Conservation (phyloP, 257 asterid genomes). For the Anisodus tanguticus region DNA sequence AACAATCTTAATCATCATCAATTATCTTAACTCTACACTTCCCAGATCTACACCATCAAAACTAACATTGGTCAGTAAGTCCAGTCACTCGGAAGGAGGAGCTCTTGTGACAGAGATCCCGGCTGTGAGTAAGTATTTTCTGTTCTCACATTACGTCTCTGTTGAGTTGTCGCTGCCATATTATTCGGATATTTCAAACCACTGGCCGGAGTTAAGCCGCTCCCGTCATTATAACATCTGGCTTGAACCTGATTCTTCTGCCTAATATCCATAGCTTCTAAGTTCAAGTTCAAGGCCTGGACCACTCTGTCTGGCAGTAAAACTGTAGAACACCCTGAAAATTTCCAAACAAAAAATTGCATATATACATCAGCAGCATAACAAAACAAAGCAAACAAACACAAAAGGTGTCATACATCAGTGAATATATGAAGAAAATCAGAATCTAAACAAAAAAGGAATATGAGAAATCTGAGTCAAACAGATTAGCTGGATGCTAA, state of each 20-base stretch:
- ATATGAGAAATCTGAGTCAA: not conserved
- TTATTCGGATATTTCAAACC: slow-evolving; percentile 32
- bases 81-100: slow-evolving; percentile 80
- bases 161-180: slow-evolving; percentile 37
- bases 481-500: not conserved
- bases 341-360: not conserved
- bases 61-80: slow-evolving; percentile 48
- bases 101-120: slow-evolving; percentile 45
- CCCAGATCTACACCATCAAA: not conserved
- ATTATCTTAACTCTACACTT: not conserved
- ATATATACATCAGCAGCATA: not conserved
- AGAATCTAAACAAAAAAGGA: not conserved
- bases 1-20: not conserved
- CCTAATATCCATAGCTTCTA: slow-evolving; percentile 39
- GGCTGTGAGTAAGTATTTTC: slow-evolving; percentile 32
- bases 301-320: slow-evolving; percentile 69
- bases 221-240: not conserved
- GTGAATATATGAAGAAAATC: not conserved
- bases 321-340: slow-evolving; percentile 59
- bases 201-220: slow-evolving; percentile 22
- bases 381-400: too few relatives aligned
- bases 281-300: slow-evolving; percentile 65
- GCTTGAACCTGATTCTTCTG: slow-evolving; percentile 32
- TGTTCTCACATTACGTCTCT: slow-evolving; percentile 30
- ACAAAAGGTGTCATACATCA: not conserved